Evolutionary conservation across 768 basidiomycete species (phyloP).

Genomic region (Tephrocybe sp.): DNA sequence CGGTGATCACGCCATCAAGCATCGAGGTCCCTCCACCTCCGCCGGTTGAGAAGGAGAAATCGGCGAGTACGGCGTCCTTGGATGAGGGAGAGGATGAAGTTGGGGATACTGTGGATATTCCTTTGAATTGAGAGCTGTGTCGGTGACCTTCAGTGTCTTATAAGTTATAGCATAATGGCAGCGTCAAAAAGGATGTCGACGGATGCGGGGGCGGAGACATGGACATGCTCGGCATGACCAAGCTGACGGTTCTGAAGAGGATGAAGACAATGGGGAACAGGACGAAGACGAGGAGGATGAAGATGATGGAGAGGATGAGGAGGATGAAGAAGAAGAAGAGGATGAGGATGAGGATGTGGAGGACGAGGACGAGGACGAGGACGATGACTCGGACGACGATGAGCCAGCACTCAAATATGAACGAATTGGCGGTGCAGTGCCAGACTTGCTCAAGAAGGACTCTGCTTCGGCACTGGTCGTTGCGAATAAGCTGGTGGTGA

Average conservation of each 20-base stretch:
- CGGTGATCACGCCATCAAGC: slow-evolving; percentile 53
- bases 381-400: slow-evolving; percentile 63
- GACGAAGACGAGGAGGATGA: slow-evolving; percentile 24
- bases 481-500: slow-evolving; percentile 70
- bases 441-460: slow-evolving; percentile 84
- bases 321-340: slow-evolving; percentile 21
- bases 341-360: slow-evolving; percentile 20
- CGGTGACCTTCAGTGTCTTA: neutral
- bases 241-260: slow-evolving; percentile 24
- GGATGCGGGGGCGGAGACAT: neutral
- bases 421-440: slow-evolving; percentile 66
- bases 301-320: slow-evolving; percentile 23
- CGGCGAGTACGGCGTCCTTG: slow-evolving; percentile 28
- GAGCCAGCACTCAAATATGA: slow-evolving; percentile 93
- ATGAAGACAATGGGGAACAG: slow-evolving; percentile 22
- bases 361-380: slow-evolving; percentile 34
- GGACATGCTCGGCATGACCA: slow-evolving; percentile 6
- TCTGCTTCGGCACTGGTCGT: slow-evolving; percentile 81
- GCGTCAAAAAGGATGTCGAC: too few relatives aligned
- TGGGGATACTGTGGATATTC: slow-evolving; percentile 76
- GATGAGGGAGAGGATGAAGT: slow-evolving; percentile 72
- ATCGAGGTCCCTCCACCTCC: slow-evolving; percentile 82
- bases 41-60: slow-evolving; percentile 69
- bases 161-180: too few relatives aligned
- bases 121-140: slow-evolving; percentile 38